Evolutionary conservation across 1,284 basidiomycete genomes (phyloP).

Genomic region (Cryptococcus jaspeensis): DNA sequence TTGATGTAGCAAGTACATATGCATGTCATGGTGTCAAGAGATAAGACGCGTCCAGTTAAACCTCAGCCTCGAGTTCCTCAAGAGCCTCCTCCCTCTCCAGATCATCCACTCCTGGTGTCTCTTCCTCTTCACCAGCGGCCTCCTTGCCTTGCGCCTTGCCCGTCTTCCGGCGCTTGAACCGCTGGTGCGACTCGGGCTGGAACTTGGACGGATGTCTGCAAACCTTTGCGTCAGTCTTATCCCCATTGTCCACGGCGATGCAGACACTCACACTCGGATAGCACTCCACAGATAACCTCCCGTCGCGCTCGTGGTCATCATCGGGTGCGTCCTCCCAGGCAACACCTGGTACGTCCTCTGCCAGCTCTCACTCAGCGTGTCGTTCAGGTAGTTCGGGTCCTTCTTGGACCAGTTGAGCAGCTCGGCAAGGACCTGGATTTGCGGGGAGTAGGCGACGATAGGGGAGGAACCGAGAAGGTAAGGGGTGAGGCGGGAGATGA

Average conservation of each 20-base stretch:
- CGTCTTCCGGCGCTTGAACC: slow-evolving; percentile 25
- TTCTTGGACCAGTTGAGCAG: slow-evolving; percentile 70
- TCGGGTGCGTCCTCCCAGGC: slow-evolving; percentile 92
- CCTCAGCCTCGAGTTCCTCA: neutral
- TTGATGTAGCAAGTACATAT: neutral
- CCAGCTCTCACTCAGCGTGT: slow-evolving; percentile 84
- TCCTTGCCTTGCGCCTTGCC: slow-evolving; percentile 6
- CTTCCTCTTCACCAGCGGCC: neutral
- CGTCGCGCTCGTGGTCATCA: slow-evolving; percentile 85
- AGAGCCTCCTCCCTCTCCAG: slow-evolving; percentile 1
- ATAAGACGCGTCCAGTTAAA: neutral
- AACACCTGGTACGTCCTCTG: slow-evolving; percentile 85
- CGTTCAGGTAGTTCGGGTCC: slow-evolving; percentile 68
- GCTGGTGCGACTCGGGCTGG: slow-evolving; percentile 31
- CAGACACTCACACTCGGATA: slow-evolving; percentile 71
- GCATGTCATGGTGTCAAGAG: neutral
- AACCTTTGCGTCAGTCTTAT: too few relatives aligned
- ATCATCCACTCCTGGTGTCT: neutral
- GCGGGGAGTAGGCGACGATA: slow-evolving; percentile 82
- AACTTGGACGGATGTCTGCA: slow-evolving; percentile 33
- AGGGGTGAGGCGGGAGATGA: slow-evolving; percentile 70
- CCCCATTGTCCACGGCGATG: too few relatives aligned
- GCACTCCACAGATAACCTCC: slow-evolving; percentile 85
- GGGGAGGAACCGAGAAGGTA: slow-evolving; percentile 82
- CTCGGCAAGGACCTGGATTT: slow-evolving; percentile 75